Base-by-base conservation (phyloP, 1,139 yeast genomes). In the Magnusiomyces suaveolens region DNA sequence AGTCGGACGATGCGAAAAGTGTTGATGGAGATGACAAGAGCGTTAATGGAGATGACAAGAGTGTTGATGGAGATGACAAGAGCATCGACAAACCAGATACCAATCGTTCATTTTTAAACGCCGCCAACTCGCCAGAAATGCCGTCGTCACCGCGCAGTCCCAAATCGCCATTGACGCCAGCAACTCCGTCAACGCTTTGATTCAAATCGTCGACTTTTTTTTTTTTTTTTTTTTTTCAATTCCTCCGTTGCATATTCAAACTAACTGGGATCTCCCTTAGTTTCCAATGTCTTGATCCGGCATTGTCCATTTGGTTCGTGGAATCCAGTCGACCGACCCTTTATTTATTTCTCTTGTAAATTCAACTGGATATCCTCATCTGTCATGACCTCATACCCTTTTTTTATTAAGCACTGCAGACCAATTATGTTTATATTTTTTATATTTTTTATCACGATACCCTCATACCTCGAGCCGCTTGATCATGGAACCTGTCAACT, bases 211-310 rank as follows among this genome's bases (percentile, higher is more conserved):
- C 43, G 16, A 4, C 20, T 38, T 38, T 16, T 16, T 38, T 38
- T 38, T 38, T 38, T 38, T 38, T 38, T 38, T 38, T 38, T 38
- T 38, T 38, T 38, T 14, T n/a, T 38, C 16, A 14, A 10, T 4
- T 14, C 43, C 43, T 38, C 8, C 4, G 4, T 38, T 38, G n/a
- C n/a, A 18, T 18, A 38, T 38, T 10, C 20, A 18, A 38, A n/a
- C 43, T 38, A 38, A 38, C 43, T 38, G 43, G 43, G 43, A 16
- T 14, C n/a, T 38, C 43, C 43, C 43, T 38, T 38, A 38, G 43
- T 38, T 38, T n/a, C n/a, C n/a, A n/a, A 38, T 38, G 20, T 10
- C 20, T 38, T 14, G 16, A 10, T 14, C n/a, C n/a, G n/a, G n/a
- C n/a, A n/a, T n/a, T n/a, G n/a, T n/a, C n/a, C n/a, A n/a, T n/a